Evolutionary conservation across 1,284 basidiomycete species (phyloP), one percentile per base, ranked within the genome.

Genomic region (Gomphus bonarii): DNA sequence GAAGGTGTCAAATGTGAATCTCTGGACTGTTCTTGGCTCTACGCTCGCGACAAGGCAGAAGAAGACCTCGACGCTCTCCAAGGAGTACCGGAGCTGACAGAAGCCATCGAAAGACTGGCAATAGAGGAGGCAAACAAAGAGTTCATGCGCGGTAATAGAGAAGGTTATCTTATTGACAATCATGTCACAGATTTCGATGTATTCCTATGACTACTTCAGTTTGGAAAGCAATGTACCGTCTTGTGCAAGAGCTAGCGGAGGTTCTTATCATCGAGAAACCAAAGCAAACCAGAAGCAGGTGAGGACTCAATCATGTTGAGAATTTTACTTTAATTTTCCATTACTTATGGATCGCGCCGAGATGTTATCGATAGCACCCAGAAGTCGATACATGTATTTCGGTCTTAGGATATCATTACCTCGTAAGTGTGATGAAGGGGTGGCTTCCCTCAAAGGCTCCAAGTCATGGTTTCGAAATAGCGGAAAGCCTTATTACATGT

Each of bases 11-110:
- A 77, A 47, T 97, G 93, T 69, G 81, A 87, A 64, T 91, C 88
- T 4, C 72, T 90, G 54, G 92, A 95, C 65, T 97, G 93, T 65
- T 78, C 85, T 0, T 85, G 89, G 79, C 68, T 91, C 35, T 97
- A 84, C 64, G 80, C 84, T 35, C 76, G 91, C 20, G 80, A 79
- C 60, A 84, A 81, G 64, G 77, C 81, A 2, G 80, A 84, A 62
- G 72, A 76, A 58, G 82, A 82, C 62, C 69, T 75, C 18, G 81
- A 80, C 49, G 71, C 73, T 42, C 62, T 80, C 33, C 66, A 68
- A 33, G 66, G 65, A 16, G 57, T 76, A 30, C 62, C 66, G n/a
- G 68, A 66, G 50, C 48, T 75, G 25, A 62, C 77, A 22, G 64
- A 64, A 40, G 63, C 65, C 31, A 47, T 73, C 53, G 68, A 68